These are phyloP conservation scores for Sphagnum tenellum DNA, from an alignment of 225 moss, liverwort and hornwort genomes.

Conservation along the genomic window DNA sequence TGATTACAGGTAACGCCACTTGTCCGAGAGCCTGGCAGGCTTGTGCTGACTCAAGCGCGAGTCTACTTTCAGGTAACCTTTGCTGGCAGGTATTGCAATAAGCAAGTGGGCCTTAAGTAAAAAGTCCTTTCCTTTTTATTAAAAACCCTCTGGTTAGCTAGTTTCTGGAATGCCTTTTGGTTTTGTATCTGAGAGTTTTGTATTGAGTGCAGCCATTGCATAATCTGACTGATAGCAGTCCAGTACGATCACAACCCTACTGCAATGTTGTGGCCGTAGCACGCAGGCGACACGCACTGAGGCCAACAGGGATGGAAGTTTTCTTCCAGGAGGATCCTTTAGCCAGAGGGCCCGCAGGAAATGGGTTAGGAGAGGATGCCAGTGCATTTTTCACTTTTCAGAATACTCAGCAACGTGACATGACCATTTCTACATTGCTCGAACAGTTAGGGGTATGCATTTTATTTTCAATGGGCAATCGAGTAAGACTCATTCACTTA, in stretches of 20 bases:
- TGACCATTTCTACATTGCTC: constrained; percentile 57
- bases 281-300: constrained; percentile 85
- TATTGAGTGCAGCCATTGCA: constrained; percentile 73
- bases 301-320: constrained; percentile 82
- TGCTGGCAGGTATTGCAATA: background rate
- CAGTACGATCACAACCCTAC: constrained; percentile 87
- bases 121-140: too few relatives aligned
- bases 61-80: constrained; percentile 83
- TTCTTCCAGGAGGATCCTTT: constrained; percentile 65
- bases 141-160: too few relatives aligned
- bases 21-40: constrained; percentile 90
- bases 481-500: too few relatives aligned
- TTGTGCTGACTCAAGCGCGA: constrained; percentile 83
- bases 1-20: constrained; percentile 79
- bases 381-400: constrained; percentile 95
- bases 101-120: too few relatives aligned
- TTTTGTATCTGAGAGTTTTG: too few relatives aligned
- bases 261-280: constrained; percentile 84
- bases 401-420: constrained; percentile 56
- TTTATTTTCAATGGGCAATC: too few relatives aligned
- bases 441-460: constrained; percentile 80
- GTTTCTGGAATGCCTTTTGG: too few relatives aligned
- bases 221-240: constrained; percentile 89
- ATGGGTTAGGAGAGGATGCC: constrained; percentile 74
- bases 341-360: constrained; percentile 37